A percentile compares a stretch with the other conserved stretches of the same genome.
phyloP scores from a whole-genome alignment of 2,329 filamentous ascomycete species.

The Phaeoacremonium minimum region DNA sequence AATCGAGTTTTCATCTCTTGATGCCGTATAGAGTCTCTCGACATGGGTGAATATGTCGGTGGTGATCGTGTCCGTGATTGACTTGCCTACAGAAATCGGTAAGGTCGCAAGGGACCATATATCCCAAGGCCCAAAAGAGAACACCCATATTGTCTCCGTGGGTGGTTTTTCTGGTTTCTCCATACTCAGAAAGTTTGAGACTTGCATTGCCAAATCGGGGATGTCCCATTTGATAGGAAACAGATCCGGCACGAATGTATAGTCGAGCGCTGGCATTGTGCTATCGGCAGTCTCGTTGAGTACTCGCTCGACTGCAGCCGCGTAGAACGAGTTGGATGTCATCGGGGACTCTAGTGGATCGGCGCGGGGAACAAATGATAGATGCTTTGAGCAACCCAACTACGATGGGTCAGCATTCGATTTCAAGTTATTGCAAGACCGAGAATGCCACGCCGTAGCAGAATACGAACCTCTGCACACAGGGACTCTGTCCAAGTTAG shows the following conservation, averaged over 20 bases:
- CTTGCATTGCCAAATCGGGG: conserved; percentile 38
- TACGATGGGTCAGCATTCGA: too few relatives aligned
- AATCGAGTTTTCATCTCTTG: conserved; percentile 33
- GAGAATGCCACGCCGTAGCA: too few relatives aligned
- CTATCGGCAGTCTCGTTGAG: conserved; percentile 23
- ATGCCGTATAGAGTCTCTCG: conserved; percentile 40
- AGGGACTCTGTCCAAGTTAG: conserved; percentile 43
- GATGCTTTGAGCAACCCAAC: conserved; percentile 38
- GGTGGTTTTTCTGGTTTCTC: conserved; percentile 25
- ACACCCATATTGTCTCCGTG: conserved; percentile 47
- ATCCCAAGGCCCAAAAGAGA: conserved; percentile 51
- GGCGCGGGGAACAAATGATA: conserved; percentile 45
- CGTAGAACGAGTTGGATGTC: conserved; percentile 52
- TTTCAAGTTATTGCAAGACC: too few relatives aligned
- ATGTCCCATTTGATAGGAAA: conserved; percentile 34
- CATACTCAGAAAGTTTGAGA: conserved; percentile 38
- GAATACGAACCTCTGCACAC: conserved; percentile 38
- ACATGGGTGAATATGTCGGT: conserved; percentile 37
- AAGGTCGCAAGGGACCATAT: conserved; percentile 46
- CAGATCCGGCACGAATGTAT: conserved; percentile 33
- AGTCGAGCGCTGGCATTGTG: conserved; percentile 33
- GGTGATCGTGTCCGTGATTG: conserved; percentile 29
- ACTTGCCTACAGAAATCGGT: conserved; percentile 31
- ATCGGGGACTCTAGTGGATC: too few relatives aligned
- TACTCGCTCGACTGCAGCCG: conserved; percentile 31